Percentiles rank a stretch among this genome's conserved stretches.
Conservation (phyloP, 371 early-diverging fungal species). For the Mucor velutinosus region DNA sequence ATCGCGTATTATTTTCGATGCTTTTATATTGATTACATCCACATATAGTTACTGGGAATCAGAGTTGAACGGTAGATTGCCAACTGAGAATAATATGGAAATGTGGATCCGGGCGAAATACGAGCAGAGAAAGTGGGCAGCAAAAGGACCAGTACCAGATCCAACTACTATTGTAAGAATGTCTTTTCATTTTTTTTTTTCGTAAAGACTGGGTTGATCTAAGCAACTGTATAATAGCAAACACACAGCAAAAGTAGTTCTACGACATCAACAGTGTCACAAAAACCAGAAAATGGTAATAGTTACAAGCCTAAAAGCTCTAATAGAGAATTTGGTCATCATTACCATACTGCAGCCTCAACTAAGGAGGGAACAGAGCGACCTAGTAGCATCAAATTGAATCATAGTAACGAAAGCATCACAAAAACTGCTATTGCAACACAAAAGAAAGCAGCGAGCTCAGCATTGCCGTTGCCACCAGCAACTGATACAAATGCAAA, state of each 20-base stretch:
- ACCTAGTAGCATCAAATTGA: constrained; percentile 12
- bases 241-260: neutral
- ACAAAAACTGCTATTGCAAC: neutral
- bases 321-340: constrained; percentile 12
- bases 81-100: constrained; percentile 70
- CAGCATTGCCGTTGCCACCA: neutral
- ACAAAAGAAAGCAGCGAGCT: neutral
- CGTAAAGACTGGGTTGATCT: neutral
- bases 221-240: neutral
- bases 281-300: neutral
- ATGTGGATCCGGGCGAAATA: constrained; percentile 86
- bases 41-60: constrained; percentile 57
- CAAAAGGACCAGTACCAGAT: neutral
- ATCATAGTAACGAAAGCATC: neutral
- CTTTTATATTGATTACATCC: neutral
- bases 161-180: neutral
- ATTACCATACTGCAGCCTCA: constrained; percentile 16
- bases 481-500: neutral
- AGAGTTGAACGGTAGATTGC: constrained; percentile 49
- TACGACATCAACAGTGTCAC: neutral
- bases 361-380: constrained; percentile 29
- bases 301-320: neutral
- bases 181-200: neutral
- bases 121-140: constrained; percentile 68
- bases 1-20: neutral